Evolutionary conservation across 2,329 filamentous ascomycete species (phyloP).

Genomic region (Trematosphaeria pertusa): DNA sequence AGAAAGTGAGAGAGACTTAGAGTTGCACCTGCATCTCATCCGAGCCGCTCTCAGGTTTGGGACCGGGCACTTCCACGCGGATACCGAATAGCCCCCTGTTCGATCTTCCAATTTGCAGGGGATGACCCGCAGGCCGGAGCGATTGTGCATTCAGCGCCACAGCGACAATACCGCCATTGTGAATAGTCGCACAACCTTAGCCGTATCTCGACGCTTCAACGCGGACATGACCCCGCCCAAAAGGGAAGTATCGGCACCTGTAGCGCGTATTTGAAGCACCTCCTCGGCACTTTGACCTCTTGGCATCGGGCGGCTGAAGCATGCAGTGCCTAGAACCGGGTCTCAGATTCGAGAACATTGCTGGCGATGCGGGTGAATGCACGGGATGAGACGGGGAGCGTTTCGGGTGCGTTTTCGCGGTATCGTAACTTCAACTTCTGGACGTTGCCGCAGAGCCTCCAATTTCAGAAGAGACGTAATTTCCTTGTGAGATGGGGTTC

Average conservation of each 20-base stretch:
- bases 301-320: slow-evolving; percentile 16
- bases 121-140: too few relatives aligned
- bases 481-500: not conserved
- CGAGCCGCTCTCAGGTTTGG: too few relatives aligned
- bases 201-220: too few relatives aligned
- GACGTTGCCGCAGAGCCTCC: slow-evolving; percentile 2
- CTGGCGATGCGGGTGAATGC: slow-evolving; percentile 16
- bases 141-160: too few relatives aligned
- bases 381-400: slow-evolving; percentile 14
- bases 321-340: slow-evolving; percentile 17
- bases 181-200: too few relatives aligned
- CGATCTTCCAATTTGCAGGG: too few relatives aligned
- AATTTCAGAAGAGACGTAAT: slow-evolving; percentile 9
- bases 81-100: too few relatives aligned
- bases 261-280: slow-evolving; percentile 11
- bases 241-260: not conserved
- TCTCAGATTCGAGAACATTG: slow-evolving; percentile 21
- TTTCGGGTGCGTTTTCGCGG: slow-evolving; percentile 21
- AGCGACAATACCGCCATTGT: too few relatives aligned
- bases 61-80: too few relatives aligned
- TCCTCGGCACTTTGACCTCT: slow-evolving; percentile 10
- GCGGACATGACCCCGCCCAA: not conserved
- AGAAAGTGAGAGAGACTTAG: too few relatives aligned
- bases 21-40: too few relatives aligned
- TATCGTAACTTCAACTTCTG: slow-evolving; percentile 3